Evolutionary conservation across 169 alveolate genomes (phyloP).

Genomic region (Cryptosporidium baileyi): DNA sequence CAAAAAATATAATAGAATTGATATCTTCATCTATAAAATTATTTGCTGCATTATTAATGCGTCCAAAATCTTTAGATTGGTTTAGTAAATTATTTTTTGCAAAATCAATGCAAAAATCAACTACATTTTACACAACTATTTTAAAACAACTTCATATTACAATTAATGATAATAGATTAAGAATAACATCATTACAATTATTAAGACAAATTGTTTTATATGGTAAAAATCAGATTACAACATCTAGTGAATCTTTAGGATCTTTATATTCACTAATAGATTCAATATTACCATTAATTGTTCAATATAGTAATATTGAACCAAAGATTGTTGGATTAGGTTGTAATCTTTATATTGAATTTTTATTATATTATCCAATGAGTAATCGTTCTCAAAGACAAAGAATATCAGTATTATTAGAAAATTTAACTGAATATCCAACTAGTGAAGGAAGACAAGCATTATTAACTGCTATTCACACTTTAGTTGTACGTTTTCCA

Average conservation of each 20-base stretch:
- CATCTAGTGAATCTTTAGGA: constrained; percentile 53
- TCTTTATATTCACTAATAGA: constrained; percentile 53
- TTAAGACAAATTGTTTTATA: constrained; percentile 32
- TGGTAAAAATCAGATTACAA: constrained; percentile 26
- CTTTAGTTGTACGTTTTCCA: constrained; percentile 31
- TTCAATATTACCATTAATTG: constrained; percentile 15
- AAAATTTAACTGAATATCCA: constrained; percentile 42
- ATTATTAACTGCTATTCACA: constrained; percentile 7
- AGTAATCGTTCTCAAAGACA: constrained; percentile 22
- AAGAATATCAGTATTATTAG: constrained; percentile 43
- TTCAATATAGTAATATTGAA: constrained; percentile 41
- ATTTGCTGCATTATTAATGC: constrained; percentile 17
- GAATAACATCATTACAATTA: constrained; percentile 44
- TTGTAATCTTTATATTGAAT: constrained; percentile 19
- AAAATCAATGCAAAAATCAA: not conserved
- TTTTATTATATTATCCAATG: constrained; percentile 56
- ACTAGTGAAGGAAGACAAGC: constrained; percentile 64
- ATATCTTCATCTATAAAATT: constrained; percentile 47
- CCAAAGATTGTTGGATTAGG: constrained; percentile 61
- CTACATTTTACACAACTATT: constrained; percentile 9
- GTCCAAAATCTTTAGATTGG: constrained; percentile 48
- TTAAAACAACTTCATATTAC: constrained; percentile 36
- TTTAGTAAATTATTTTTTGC: constrained; percentile 21
- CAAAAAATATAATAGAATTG: constrained; percentile 17
- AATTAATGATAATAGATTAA: constrained; percentile 37